Conservation (phyloP, 1,284 basidiomycete genomes). For the Ganoderma leucocontextum region DNA sequence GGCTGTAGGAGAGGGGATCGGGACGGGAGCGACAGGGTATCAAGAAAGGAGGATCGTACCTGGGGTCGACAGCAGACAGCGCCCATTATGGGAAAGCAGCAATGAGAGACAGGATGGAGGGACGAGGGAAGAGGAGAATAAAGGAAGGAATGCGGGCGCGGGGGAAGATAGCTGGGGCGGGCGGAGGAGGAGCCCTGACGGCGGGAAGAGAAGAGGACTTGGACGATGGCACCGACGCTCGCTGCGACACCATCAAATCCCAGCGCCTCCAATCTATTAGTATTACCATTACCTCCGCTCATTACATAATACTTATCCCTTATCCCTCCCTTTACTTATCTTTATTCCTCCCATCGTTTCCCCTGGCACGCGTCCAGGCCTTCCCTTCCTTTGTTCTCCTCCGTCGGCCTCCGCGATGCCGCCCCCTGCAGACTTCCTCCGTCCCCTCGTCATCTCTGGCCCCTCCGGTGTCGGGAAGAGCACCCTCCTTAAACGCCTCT, state of each 20-base stretch:
- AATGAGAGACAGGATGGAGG: slow-evolving; percentile 31
- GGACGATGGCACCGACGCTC: slow-evolving; percentile 8
- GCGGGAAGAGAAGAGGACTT: slow-evolving; percentile 29
- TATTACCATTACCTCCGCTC: not conserved
- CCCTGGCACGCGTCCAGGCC: not conserved
- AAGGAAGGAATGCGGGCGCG: slow-evolving; percentile 32
- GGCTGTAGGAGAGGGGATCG: slow-evolving; percentile 61
- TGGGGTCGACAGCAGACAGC: slow-evolving; percentile 85
- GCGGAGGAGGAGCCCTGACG: slow-evolving; percentile 29
- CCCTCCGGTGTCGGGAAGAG: slow-evolving; percentile 96
- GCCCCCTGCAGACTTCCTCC: slow-evolving; percentile 46
- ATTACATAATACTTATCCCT: slow-evolving; percentile 16
- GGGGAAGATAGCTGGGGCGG: slow-evolving; percentile 22
- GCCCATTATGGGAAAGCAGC: slow-evolving; percentile 65
- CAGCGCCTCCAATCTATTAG: slow-evolving; percentile 13
- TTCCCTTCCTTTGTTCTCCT: slow-evolving; percentile 24
- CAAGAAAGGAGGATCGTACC: slow-evolving; percentile 49
- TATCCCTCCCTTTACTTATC: slow-evolving; percentile 14
- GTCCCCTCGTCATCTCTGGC: slow-evolving; percentile 81
- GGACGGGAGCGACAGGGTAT: slow-evolving; percentile 18
- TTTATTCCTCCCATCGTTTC: slow-evolving; percentile 9
- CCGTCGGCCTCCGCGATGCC: slow-evolving; percentile 33
- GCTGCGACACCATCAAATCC: slow-evolving; percentile 20
- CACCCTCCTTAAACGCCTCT: slow-evolving; percentile 88
- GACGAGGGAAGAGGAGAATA: slow-evolving; percentile 34